phyloP scores from a whole-genome alignment of 2,329 filamentous ascomycete species.

The Colletotrichum liriopes region DNA sequence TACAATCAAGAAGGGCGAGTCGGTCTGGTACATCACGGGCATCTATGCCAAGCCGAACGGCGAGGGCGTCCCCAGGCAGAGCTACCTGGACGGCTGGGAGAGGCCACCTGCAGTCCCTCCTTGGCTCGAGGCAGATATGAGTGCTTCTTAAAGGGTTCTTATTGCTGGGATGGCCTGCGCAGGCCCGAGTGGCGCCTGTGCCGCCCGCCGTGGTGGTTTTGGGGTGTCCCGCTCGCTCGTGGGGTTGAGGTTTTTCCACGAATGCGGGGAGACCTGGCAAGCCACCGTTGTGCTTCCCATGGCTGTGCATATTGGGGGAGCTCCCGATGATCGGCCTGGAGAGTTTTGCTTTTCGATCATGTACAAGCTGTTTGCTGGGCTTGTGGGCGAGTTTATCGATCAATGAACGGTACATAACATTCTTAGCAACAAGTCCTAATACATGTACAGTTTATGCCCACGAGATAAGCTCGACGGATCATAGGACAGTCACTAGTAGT shows the following conservation, averaged over 20 bases:
- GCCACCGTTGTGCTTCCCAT: conserved; percentile 2
- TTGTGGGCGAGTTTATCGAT: neutral
- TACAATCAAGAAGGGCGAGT: conserved; percentile 70
- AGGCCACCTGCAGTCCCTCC: conserved; percentile 69
- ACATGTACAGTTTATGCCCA: neutral
- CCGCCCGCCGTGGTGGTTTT: neutral
- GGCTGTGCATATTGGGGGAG: neutral
- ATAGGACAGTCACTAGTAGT: neutral
- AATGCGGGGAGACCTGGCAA: conserved; percentile 18
- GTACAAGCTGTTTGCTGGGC: neutral
- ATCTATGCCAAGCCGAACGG: conserved; percentile 79
- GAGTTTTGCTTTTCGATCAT: neutral
- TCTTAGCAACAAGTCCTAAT: neutral
- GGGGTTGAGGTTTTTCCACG: conserved; percentile 23
- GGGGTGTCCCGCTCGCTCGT: neutral
- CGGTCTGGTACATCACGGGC: conserved; percentile 78
- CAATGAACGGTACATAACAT: neutral
- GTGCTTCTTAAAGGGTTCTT: conserved; percentile 39
- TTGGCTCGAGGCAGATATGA: conserved; percentile 73
- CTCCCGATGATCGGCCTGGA: neutral
- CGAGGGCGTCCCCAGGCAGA: conserved; percentile 64
- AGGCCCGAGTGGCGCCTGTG: neutral
- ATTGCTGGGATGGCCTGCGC: conserved; percentile 1
- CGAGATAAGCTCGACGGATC: neutral
- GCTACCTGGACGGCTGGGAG: conserved; percentile 75